Conservation (phyloP, 768 basidiomycete genomes). For the Suillus spraguei region DNA sequence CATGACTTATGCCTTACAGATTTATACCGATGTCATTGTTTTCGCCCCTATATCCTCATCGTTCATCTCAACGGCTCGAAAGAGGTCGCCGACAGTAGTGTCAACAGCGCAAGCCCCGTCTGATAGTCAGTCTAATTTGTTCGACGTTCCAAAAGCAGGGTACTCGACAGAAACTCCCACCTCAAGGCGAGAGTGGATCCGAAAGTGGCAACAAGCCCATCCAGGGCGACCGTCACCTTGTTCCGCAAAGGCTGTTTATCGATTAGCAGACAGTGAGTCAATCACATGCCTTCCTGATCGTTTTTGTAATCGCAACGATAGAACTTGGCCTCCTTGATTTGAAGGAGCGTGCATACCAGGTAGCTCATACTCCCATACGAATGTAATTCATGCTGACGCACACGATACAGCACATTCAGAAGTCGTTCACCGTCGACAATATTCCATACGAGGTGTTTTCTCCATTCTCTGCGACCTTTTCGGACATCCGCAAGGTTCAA, state of each 20-base stretch:
- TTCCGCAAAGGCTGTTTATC: conserved; percentile 83
- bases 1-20: conserved; percentile 38
- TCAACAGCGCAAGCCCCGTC: conserved; percentile 27
- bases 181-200: conserved; percentile 70
- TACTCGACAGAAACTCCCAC: conserved; percentile 28
- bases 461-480: conserved; percentile 80
- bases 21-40: conserved; percentile 83
- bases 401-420: conserved; percentile 64
- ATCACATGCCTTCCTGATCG: neutral
- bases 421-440: conserved; percentile 75
- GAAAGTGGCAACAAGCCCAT: conserved; percentile 62
- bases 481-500: conserved; percentile 81
- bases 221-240: conserved; percentile 69
- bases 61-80: conserved; percentile 39
- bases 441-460: conserved; percentile 88
- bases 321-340: conserved; percentile 74
- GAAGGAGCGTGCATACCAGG: conserved; percentile 70
- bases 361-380: conserved; percentile 13
- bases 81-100: conserved; percentile 13
- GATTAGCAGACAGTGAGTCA: conserved; percentile 79
- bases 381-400: neutral
- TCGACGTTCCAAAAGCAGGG: conserved; percentile 23
- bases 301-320: conserved; percentile 28
- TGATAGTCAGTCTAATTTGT: conserved; percentile 38
- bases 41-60: conserved; percentile 85